Evolutionary conservation across 257 asterid species (phyloP).

Genomic region (Nicotiana benthamiana): DNA sequence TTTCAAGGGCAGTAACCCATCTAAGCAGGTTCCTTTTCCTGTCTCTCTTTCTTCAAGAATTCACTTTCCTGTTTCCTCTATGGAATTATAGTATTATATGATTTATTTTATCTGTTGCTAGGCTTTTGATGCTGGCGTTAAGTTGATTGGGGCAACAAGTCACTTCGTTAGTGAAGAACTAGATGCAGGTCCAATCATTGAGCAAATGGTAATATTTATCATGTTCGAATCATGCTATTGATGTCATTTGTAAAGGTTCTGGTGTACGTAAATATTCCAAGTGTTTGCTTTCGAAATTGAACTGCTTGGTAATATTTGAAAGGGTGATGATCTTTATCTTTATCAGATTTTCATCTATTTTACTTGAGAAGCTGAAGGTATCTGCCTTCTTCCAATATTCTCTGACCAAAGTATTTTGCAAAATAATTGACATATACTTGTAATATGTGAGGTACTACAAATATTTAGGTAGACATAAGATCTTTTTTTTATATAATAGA

Average conservation of each 20-base stretch:
- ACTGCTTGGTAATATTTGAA: background rate
- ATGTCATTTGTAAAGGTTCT: background rate
- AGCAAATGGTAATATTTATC: slow-evolving; percentile 66
- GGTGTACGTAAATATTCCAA: no score
- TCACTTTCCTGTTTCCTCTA: background rate
- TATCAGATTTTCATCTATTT: slow-evolving; percentile 1
- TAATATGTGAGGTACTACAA: background rate
- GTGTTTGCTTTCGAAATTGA: background rate
- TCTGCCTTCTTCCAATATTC: background rate
- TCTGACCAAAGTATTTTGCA: background rate
- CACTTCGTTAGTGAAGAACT: slow-evolving; percentile 94
- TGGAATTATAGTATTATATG: background rate
- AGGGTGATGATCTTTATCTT: background rate
- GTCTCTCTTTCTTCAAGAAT: slow-evolving; percentile 2
- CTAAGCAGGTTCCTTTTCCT: slow-evolving; percentile 61
- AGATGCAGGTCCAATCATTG: slow-evolving; percentile 91
- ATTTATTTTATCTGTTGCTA: slow-evolving; percentile 16
- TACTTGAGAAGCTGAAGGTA: background rate
- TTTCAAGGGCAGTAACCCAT: slow-evolving; percentile 90
- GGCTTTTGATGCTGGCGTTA: slow-evolving; percentile 97
- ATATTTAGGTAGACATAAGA: background rate
- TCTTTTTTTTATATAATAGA: no score
- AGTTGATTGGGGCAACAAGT: slow-evolving; percentile 88
- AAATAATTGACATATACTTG: background rate
- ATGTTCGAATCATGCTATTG: background rate